Conservation (phyloP, 805 yeast species). For the Wickerhamiella nectarea region DNA sequence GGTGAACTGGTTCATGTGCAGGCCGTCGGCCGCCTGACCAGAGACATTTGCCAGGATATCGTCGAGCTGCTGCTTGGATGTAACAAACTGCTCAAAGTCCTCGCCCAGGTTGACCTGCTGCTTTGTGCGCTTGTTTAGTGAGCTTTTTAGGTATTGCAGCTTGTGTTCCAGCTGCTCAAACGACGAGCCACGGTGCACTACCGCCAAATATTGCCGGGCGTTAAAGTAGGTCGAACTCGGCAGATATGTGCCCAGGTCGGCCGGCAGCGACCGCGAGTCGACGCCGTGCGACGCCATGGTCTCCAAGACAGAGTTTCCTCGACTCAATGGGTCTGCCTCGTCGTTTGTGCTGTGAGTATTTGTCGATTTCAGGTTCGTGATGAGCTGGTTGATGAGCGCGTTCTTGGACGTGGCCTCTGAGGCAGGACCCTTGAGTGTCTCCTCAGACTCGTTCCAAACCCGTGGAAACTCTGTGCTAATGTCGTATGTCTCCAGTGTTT, state of each 20-base stretch:
- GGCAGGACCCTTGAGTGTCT: not conserved
- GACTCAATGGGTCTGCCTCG: conserved; percentile 46
- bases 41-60: conserved; percentile 35
- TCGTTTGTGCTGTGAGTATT: conserved; percentile 13
- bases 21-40: conserved; percentile 16
- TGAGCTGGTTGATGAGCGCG: conserved; percentile 22
- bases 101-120: conserved; percentile 39
- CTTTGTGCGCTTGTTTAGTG: conserved; percentile 36
- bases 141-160: conserved; percentile 35
- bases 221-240: conserved; percentile 41
- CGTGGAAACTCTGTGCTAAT: conserved; percentile 15
- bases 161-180: conserved; percentile 37
- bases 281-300: conserved; percentile 31
- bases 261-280: conserved; percentile 22
- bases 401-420: conserved; percentile 14
- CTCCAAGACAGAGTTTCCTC: conserved; percentile 33
- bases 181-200: conserved; percentile 43
- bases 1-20: conserved; percentile 24
- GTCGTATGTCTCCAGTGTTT: conserved; percentile 16
- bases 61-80: conserved; percentile 50
- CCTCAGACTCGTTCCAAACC: conserved; percentile 15
- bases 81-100: conserved; percentile 52
- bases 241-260: conserved; percentile 37
- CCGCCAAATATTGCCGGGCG: conserved; percentile 40
- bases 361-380: conserved; percentile 13